phyloP scores from a whole-genome alignment of 306 rosid genomes.

The Quercus dentata region DNA sequence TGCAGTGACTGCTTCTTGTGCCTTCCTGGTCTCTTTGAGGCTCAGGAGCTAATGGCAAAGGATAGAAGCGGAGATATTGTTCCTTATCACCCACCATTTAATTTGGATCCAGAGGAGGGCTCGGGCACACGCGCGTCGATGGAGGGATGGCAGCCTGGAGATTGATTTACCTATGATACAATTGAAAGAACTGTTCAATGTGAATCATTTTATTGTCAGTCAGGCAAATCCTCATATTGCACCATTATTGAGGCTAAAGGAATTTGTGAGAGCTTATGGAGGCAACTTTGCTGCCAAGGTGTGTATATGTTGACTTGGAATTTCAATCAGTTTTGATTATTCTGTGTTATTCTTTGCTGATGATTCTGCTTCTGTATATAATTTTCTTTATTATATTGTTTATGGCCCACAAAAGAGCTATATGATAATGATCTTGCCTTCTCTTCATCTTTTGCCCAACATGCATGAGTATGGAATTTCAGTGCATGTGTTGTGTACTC shows the following conservation, averaged over 20 bases:
- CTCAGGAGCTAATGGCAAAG: slow-evolving; percentile 99
- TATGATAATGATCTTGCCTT: background rate
- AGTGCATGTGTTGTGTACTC: too few species aligned
- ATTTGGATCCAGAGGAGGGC: slow-evolving; percentile 86
- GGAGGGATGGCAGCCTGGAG: slow-evolving; percentile 99
- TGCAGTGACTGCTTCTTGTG: slow-evolving; percentile 98
- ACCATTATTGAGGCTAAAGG: slow-evolving; percentile 83
- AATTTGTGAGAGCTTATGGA: slow-evolving; percentile 72
- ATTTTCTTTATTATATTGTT: too few species aligned
- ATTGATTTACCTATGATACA: slow-evolving; percentile 98
- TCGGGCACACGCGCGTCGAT: slow-evolving; percentile 61
- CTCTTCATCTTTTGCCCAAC: background rate
- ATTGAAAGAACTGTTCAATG: slow-evolving; percentile 88
- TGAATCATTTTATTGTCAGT: slow-evolving; percentile 93
- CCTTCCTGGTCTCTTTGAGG: slow-evolving; percentile 97
- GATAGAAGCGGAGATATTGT: slow-evolving; percentile 90
- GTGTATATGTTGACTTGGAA: slow-evolving; percentile 22
- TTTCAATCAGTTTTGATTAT: background rate
- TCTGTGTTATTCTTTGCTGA: background rate
- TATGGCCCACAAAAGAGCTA: too few species aligned
- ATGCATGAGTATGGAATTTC: background rate
- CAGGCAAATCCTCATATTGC: slow-evolving; percentile 97
- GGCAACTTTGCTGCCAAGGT: slow-evolving; percentile 99
- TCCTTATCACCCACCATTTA: slow-evolving; percentile 94
- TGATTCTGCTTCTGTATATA: background rate